Evolutionary conservation across 306 rosid genomes (phyloP), one percentile per base, ranked within the genome.

Genomic region (Quercus dentata): DNA sequence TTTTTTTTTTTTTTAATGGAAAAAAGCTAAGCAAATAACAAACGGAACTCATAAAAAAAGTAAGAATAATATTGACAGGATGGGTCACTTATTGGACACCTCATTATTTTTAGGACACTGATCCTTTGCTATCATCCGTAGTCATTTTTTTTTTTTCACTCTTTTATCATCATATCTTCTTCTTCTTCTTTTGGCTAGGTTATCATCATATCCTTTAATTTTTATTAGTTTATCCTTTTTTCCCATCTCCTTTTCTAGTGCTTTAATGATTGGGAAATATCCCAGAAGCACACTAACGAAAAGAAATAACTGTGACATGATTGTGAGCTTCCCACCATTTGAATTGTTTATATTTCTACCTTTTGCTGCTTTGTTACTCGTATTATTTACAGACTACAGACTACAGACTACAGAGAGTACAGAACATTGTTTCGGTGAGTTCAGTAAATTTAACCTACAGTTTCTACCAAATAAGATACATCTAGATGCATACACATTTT

Each of bases 251-350:
- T 77, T 88, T 80, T 70, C 33, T 56, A 74, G 61, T 79, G 83
- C 80, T 77, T 77, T 74, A 81, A 81, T 82, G 83, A 83, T 77
- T 72, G 51, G 77, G 74, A 85, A 75, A 78, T 59, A 75, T 80
- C 76, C 33, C 57, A 54, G 70, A 80, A 71, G 38, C 78, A 54
- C 41, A 19, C 74, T 41, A 65, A 35, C 54, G 56, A 14, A 38
- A 41, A 30, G 49, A 78, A 78, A 74, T 44, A 27, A 44, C 64
- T 44, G 13, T 4, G 28, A 13, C 49, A 55, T 4, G 58, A 55
- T 23, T 23, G 30, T 76, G 21, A 79, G 75, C 70, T 55, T 75
- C 74, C 31, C 78, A 64, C 65, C 56, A 70, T 25, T 55, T 11
- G 18, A 77, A 20, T 65, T 20, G 13, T 76, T 64, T 54, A 76